Conservation (phyloP, 2,329 filamentous ascomycete species). For the Colletotrichum sp. region DNA sequence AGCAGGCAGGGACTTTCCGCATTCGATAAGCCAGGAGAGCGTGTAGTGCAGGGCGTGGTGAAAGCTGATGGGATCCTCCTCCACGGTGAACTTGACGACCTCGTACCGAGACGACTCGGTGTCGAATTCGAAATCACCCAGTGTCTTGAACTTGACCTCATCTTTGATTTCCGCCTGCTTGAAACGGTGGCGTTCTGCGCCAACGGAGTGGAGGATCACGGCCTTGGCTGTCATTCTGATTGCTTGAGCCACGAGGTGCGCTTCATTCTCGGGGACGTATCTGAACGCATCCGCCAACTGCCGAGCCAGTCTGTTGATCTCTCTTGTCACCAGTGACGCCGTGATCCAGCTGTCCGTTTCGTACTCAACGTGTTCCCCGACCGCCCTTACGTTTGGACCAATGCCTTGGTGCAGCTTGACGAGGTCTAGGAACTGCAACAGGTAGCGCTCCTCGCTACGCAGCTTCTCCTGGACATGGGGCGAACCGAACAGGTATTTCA, state of each 20-base stretch:
- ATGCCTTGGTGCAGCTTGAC: slow-evolving; percentile 97
- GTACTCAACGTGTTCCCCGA: slow-evolving; percentile 97
- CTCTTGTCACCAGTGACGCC: slow-evolving; percentile 89
- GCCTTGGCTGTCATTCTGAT: slow-evolving; percentile 79
- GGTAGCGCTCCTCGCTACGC: slow-evolving; percentile 81
- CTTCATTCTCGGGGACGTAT: slow-evolving; percentile 67
- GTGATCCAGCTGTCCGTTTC: slow-evolving; percentile 99
- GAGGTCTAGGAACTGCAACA: slow-evolving; percentile 92
- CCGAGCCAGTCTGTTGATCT: slow-evolving; percentile 91
- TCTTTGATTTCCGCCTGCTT: slow-evolving; percentile 87
- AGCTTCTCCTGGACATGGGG: slow-evolving; percentile 87
- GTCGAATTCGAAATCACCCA: slow-evolving; percentile 83
- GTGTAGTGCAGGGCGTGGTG: slow-evolving; percentile 97
- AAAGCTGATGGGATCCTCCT: slow-evolving; percentile 92
- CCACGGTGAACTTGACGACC: slow-evolving; percentile 86
- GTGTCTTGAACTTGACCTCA: slow-evolving; percentile 79
- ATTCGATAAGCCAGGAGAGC: slow-evolving; percentile 93
- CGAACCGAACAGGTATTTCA: slow-evolving; percentile 89
- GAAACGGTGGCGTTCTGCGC: slow-evolving; percentile 86
- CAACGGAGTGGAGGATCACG: slow-evolving; percentile 87
- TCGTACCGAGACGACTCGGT: slow-evolving; percentile 58
- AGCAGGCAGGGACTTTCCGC: slow-evolving; percentile 75
- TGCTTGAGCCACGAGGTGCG: slow-evolving; percentile 68
- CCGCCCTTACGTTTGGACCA: slow-evolving; percentile 88
- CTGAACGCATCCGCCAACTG: slow-evolving; percentile 89